phyloP scores from a whole-genome alignment of 768 basidiomycete genomes.

The Boletus rubescentipes region DNA sequence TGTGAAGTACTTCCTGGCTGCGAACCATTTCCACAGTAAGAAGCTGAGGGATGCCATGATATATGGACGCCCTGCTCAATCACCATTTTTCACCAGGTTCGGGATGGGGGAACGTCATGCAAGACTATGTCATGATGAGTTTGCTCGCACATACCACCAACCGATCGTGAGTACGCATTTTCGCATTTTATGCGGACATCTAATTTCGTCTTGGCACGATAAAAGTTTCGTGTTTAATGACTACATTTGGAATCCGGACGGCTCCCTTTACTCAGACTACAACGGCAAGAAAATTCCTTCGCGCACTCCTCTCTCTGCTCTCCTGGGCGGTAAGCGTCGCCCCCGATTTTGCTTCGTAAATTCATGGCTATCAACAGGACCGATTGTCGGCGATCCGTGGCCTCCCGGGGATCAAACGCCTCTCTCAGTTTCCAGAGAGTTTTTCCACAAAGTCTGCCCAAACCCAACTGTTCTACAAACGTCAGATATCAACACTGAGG shows the following conservation, averaged over 20 bases:
- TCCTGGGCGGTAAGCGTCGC: slow-evolving; percentile 35
- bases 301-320: slow-evolving; percentile 40
- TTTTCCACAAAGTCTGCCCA: slow-evolving; percentile 43
- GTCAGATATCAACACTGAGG: slow-evolving; percentile 28
- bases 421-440: slow-evolving; percentile 36
- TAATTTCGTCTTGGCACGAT: neutral
- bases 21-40: slow-evolving; percentile 46
- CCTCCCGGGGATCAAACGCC: slow-evolving; percentile 32
- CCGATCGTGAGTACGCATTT: slow-evolving; percentile 32
- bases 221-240: slow-evolving; percentile 44
- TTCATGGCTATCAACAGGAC: slow-evolving; percentile 29
- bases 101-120: slow-evolving; percentile 44
- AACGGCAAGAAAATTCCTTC: slow-evolving; percentile 39
- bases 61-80: neutral
- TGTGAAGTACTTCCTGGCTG: slow-evolving; percentile 45
- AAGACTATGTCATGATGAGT: slow-evolving; percentile 38
- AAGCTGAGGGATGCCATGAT: neutral
- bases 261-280: slow-evolving; percentile 37
- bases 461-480: slow-evolving; percentile 34
- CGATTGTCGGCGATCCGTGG: slow-evolving; percentile 42
- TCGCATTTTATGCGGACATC: neutral
- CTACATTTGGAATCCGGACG: slow-evolving; percentile 40
- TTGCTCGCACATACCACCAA: slow-evolving; percentile 35
- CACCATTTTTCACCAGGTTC: slow-evolving; percentile 24
- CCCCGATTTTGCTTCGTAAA: neutral